Conservation (phyloP, 2,329 filamentous ascomycete species). For the Phialocephala subalpina region DNA sequence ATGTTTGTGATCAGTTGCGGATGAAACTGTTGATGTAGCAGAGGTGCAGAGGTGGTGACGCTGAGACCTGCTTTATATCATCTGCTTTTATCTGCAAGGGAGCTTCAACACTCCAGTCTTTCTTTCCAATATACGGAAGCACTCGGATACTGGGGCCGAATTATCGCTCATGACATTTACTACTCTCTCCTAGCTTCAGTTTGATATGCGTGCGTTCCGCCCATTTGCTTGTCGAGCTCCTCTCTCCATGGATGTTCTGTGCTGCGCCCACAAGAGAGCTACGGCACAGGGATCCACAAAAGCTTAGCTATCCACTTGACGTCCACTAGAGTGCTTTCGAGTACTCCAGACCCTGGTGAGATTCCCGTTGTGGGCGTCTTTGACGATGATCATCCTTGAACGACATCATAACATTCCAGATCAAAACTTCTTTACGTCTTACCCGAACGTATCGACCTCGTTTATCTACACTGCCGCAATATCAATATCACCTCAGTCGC, state of each 20-base stretch:
- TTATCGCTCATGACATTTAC: neutral
- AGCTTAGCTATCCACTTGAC: slow-evolving; percentile 30
- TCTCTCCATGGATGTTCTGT: neutral
- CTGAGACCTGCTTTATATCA: slow-evolving; percentile 25
- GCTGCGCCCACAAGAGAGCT: neutral
- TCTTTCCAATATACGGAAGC: neutral
- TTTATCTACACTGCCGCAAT: slow-evolving; percentile 23
- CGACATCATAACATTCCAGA: slow-evolving; percentile 30
- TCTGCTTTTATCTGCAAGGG: slow-evolving; percentile 9
- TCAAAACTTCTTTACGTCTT: slow-evolving; percentile 15
- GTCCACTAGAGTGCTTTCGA: slow-evolving; percentile 14
- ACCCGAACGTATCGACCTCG: no score
- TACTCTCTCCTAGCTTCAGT: neutral
- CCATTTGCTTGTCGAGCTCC: neutral
- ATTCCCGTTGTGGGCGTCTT: slow-evolving; percentile 16
- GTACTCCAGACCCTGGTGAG: slow-evolving; percentile 2
- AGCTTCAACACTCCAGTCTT: neutral
- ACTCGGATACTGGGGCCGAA: neutral
- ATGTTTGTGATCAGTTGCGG: slow-evolving; percentile 5
- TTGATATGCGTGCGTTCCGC: neutral
- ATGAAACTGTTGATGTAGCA: slow-evolving; percentile 14
- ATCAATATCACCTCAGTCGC: neutral
- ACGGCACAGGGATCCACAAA: slow-evolving; percentile 26
- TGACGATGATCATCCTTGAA: slow-evolving; percentile 27
- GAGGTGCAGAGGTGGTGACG: slow-evolving; percentile 14